Evolutionary conservation across 345 rosid species (phyloP), one percentile per base, ranked within the genome.

Genomic region (Hibiscus trionum): DNA sequence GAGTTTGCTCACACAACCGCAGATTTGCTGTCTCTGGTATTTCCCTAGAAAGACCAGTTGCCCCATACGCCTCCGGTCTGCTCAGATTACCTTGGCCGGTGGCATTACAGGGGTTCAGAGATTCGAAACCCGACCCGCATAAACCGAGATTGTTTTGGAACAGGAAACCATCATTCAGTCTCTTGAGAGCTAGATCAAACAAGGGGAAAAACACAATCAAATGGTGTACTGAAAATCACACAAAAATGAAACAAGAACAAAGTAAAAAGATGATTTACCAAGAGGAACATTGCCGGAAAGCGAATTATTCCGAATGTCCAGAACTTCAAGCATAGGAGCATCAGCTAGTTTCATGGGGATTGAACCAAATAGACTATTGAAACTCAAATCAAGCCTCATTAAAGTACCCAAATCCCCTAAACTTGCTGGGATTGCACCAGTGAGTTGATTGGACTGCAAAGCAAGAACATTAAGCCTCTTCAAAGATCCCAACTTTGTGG

Each of bases 341-440:
- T 71, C 75, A 3, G 96, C 90, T 72, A 94, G 70, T 77, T 81
- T 91, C 37, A 65, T 75, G 0, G 97, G 98, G 55, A 94, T 80
- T n/a, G 98, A 88, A 69, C 98, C 98, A 68, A 94, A 94, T 33
- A 94, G 79, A 56, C 15, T 77, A 75, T 94, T 94, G 80, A 82
- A 90, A 82, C 96, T 86, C 84, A 91, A 86, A 84, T 91, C 93
- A 47, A 91, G 64, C 80, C 96, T 82, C 73, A 81, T 84, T 66
- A 91, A 75, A 24, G 77, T 59, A 17, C 71, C 70, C 81, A 90
- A 71, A 58, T 94, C 88, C 29, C 98, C 98, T 75, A 94, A 73
- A 79, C 88, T 90, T 4, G 97, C 98, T 2, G 98, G 98, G 37
- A 94, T 87, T 63, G 98, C 98, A 75, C 98, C 95, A 5, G 88